phyloP scores from a whole-genome alignment of 306 rosid genomes.

The Cucurbita maxima region DNA sequence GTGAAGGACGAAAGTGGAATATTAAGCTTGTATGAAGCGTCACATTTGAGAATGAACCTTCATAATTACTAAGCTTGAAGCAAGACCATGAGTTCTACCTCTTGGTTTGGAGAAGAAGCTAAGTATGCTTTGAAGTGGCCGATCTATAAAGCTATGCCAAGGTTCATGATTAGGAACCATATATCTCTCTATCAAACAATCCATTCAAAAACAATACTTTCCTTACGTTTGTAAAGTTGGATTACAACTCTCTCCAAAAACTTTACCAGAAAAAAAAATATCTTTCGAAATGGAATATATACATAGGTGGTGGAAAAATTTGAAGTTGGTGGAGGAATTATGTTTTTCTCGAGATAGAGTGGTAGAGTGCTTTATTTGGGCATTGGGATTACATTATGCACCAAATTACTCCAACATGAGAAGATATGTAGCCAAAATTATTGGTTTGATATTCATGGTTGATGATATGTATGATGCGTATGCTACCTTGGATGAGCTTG shows the following conservation, averaged over 20 bases:
- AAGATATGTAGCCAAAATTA: neutral
- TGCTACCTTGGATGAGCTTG: neutral
- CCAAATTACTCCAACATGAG: slow-evolving; percentile 1
- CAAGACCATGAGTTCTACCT: neutral
- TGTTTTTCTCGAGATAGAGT: neutral
- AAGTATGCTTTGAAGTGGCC: slow-evolving; percentile 7
- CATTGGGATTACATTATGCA: slow-evolving; percentile 16
- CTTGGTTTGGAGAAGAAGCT: neutral
- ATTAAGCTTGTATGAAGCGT: slow-evolving; percentile 19
- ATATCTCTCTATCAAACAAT: slow-evolving; percentile 4
- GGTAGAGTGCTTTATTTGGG: slow-evolving; percentile 13
- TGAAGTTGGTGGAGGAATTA: neutral
- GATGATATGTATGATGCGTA: neutral
- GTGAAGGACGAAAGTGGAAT: slow-evolving; percentile 3
- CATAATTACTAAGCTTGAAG: neutral
- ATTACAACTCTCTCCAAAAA: slow-evolving; percentile 15
- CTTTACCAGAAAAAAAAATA: neutral
- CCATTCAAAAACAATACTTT: neutral
- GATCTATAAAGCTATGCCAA: neutral
- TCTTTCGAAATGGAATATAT: neutral
- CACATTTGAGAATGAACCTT: slow-evolving; percentile 5
- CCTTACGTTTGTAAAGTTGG: slow-evolving; percentile 13
- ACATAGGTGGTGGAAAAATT: neutral
- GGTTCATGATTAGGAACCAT: slow-evolving; percentile 4
- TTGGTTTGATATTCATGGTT: too few species aligned